Conservation (phyloP, 169 alveolate species). For the Cryptosporidium meleagridis region DNA sequence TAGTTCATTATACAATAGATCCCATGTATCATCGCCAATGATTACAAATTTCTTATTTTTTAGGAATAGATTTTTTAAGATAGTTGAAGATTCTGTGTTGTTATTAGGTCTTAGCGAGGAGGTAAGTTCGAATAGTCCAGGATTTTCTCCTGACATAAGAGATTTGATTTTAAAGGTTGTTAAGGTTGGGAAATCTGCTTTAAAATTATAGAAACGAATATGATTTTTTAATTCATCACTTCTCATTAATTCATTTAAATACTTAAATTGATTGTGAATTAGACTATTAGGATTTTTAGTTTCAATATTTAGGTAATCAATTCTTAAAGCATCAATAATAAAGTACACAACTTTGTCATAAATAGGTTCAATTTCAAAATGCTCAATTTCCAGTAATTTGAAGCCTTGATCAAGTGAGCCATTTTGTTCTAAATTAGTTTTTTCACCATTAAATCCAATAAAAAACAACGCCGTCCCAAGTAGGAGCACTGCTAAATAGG, state of each 20-base stretch:
- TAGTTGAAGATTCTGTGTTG: constrained; percentile 1
- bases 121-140: constrained; percentile 7
- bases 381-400: neutral
- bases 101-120: constrained; percentile 3
- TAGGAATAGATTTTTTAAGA: neutral
- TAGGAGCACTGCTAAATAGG: neutral
- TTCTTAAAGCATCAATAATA: constrained; percentile 44
- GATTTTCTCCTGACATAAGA: constrained; percentile 54
- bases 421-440: neutral
- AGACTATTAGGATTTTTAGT: neutral
- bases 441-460: constrained; percentile 28
- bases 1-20: neutral
- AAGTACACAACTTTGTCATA: constrained; percentile 23
- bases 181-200: constrained; percentile 46
- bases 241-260: constrained; percentile 9
- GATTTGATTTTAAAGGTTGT: constrained; percentile 49
- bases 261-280: constrained; percentile 14
- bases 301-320: constrained; percentile 31
- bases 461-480: constrained; percentile 23
- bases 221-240: constrained; percentile 1
- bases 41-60: neutral
- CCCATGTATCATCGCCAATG: constrained; percentile 62
- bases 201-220: constrained; percentile 45
- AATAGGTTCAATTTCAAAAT: constrained; percentile 20
- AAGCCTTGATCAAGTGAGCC: neutral